A percentile compares a stretch with the other conserved stretches of the same genome.
These are phyloP conservation scores for Adansonia grandidieri DNA, from an alignment of 441 rosid genomes.

Conservation along the genomic window DNA sequence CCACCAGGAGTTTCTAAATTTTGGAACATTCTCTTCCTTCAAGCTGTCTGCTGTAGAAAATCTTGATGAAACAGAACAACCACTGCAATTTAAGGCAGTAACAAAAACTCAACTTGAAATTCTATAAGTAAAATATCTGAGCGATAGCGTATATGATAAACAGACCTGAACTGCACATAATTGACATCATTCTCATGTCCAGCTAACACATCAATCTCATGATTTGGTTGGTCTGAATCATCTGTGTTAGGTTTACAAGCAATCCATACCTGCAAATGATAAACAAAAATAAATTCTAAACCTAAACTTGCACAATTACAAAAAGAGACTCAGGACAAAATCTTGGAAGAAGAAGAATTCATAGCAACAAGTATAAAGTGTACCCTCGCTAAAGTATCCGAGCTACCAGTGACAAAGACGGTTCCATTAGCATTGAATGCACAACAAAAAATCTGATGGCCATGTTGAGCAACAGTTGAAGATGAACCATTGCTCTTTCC, in stretches of 20 bases:
- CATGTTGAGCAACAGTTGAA: constrained; percentile 61
- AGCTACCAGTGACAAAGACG: constrained; percentile 98
- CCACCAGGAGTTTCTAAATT: constrained; percentile 90
- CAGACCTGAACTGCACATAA: constrained; percentile 97
- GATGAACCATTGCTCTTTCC: constrained; percentile 77
- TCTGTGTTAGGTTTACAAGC: constrained; percentile 74
- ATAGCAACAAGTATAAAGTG: constrained; percentile 31
- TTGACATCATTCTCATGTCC: constrained; percentile 99
- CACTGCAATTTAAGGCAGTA: constrained; percentile 63
- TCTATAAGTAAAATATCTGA: constrained; percentile 3
- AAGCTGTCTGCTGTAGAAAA: constrained; percentile 65
- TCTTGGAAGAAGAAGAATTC: constrained; percentile 9
- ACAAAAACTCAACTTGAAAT: background rate
- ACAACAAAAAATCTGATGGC: constrained; percentile 91
- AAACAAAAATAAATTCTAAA: constrained; percentile 4
- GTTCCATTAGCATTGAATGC: constrained; percentile 97
- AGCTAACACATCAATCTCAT: constrained; percentile 90
- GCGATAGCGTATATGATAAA: constrained; percentile 25
- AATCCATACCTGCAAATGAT: constrained; percentile 83
- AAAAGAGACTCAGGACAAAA: background rate
- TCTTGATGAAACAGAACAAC: constrained; percentile 88
- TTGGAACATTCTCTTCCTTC: constrained; percentile 86
- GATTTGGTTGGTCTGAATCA: constrained; percentile 77
- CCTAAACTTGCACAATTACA: constrained; percentile 11
- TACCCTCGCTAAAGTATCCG: constrained; percentile 97